Base-by-base conservation (phyloP, 106 monocot species). In the Acanthochlamys bracteata region DNA sequence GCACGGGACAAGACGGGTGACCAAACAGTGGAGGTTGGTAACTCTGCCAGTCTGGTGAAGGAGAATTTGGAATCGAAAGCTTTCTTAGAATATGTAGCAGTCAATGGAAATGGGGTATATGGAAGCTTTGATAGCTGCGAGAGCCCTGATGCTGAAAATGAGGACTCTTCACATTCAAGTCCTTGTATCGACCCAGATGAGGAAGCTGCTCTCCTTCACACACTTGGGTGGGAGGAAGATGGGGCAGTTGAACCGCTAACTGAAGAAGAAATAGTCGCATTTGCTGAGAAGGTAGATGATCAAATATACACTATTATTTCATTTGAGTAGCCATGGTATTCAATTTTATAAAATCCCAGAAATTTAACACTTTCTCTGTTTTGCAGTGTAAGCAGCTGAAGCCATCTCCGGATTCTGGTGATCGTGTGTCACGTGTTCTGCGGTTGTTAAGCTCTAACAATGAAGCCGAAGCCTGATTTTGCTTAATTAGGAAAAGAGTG, bases 181-280 rank as follows among this genome's bases (percentile, higher is more conserved):
- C 14, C 41, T 23, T 16, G 57, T 21, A 49, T 57, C 52, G 57
- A 57, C 66, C 75, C 67, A 13, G 66, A 68, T 16, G 66, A 82
- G 46, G 75, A 82, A 42, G 69, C 60, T 20, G 75, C 75, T 56
- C 76, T 82, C 47, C 46, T 82, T 33, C 23, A 42, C 12, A 73
- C 76, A 16, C 72, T 81, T 47, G 81, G 81, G n/a, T 76, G 81
- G 81, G 72, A 81, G 42, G 64, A 76, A 58, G 69, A 73, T 69
- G 72, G 39, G 16, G 39, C 39, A 17, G 68, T 55, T 41, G 73
- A 64, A 40, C 67, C 67, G 26, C 68, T 81, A 63, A 68, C 72
- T 42, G 24, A 60, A 12, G 76, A 81, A 53, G 81, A 81, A 59
- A 81, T 81, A 60, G 67, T 49, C 45, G 72, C 25, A 59, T 81